These are phyloP conservation scores for Aquilaria yunnanensis DNA, from an alignment of 345 rosid genomes.

Conservation along the genomic window DNA sequence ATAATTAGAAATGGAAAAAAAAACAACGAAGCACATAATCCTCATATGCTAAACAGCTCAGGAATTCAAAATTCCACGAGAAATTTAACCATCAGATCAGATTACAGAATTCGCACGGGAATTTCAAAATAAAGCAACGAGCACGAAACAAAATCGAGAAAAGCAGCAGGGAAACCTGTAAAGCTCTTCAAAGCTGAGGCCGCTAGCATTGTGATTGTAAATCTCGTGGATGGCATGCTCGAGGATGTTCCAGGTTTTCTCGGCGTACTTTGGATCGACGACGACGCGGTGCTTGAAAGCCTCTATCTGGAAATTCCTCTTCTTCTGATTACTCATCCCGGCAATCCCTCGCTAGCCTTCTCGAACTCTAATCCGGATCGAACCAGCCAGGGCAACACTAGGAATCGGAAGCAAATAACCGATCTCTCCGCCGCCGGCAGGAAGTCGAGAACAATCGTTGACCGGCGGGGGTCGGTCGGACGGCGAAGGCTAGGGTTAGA, in stretches of 20 bases:
- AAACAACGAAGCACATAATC: not conserved
- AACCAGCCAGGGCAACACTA: conserved; percentile 1
- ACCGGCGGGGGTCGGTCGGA: conserved; percentile 1
- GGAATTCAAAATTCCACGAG: too few species aligned
- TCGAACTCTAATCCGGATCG: conserved; percentile 13
- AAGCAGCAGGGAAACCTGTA: conserved; percentile 46
- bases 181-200: conserved; percentile 97
- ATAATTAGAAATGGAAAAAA: too few species aligned
- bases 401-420: too few species aligned
- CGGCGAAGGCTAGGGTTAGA: conserved; percentile 5
- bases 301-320: conserved; percentile 95
- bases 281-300: conserved; percentile 98
- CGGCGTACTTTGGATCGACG: conserved; percentile 96
- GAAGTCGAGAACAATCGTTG: not conserved
- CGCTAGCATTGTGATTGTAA: conserved; percentile 98
- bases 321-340: conserved; percentile 90
- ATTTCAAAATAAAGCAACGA: not conserved
- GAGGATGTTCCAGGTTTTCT: conserved; percentile 94
- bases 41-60: too few species aligned
- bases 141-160: not conserved
- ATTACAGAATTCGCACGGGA: not conserved
- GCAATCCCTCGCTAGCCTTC: not conserved
- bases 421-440: not conserved
- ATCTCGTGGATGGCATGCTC: conserved; percentile 98
- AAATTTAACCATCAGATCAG: too few species aligned